A percentile compares a stretch with the other conserved stretches of the same genome.
These are phyloP conservation scores for Claviceps paspali DNA, from an alignment of 2,329 filamentous ascomycete genomes.

Conservation along the genomic window DNA sequence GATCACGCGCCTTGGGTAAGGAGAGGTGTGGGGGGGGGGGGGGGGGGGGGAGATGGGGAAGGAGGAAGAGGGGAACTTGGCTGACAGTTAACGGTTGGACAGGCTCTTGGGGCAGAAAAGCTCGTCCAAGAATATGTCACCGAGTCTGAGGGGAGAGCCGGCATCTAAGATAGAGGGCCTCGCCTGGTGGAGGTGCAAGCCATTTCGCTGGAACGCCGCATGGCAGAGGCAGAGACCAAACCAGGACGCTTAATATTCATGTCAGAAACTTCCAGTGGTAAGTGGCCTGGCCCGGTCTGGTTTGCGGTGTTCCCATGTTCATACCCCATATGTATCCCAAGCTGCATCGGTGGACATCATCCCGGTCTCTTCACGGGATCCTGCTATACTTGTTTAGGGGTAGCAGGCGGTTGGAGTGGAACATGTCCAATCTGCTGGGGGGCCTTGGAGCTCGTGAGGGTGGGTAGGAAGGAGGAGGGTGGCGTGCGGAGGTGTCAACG, in stretches of 20 bases:
- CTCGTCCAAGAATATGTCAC: neutral
- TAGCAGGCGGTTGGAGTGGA: conserved; percentile 6
- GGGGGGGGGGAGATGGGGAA: neutral
- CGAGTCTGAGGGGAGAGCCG: conserved; percentile 2
- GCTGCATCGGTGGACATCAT: conserved; percentile 1
- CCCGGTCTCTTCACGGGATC: conserved; percentile 2
- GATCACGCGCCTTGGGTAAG: neutral
- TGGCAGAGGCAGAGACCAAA: neutral
- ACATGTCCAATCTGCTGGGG: conserved; percentile 3
- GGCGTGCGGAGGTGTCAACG: conserved; percentile 1
- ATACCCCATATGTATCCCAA: neutral
- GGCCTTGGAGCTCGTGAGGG: neutral
- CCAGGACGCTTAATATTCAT: neutral
- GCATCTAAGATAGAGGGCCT: conserved; percentile 2
- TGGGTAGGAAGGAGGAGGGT: neutral
- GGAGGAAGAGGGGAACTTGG: neutral
- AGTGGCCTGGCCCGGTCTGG: neutral
- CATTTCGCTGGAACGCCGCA: conserved; percentile 1
- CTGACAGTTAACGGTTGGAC: neutral
- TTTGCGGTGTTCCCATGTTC: conserved; percentile 1
- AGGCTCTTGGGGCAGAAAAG: conserved; percentile 1
- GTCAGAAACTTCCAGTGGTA: neutral
- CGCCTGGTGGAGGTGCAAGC: conserved; percentile 3
- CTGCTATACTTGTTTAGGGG: conserved; percentile 4
- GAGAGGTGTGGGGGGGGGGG: no score